Evolutionary conservation across 352 stramenopile genomes (phyloP), one percentile per base, ranked within the genome.

Genomic region (Phytophthora pisi): DNA sequence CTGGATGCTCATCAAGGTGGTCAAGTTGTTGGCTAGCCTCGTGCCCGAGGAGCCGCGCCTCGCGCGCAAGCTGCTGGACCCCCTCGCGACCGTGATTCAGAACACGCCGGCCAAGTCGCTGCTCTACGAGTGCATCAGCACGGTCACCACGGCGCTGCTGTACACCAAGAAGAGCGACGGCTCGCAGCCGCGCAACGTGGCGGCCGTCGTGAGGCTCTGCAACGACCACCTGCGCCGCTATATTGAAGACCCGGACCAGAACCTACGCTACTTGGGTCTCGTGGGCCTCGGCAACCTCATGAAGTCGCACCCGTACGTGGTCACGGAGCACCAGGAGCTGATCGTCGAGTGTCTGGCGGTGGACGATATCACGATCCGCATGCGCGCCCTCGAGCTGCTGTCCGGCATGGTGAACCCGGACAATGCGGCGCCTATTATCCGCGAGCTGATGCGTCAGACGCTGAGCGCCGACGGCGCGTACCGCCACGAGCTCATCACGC

Each of bases 1-100:
- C 81, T 99, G 98, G 98, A 99, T 99, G 97, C 90, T 99, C 56
- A 99, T 99, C 84, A 99, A 99, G 80, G 97, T 99, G 7, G 97
- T 99, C 52, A 99, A 99, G 81, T 88, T 99, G 45, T 79, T 99
- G 64, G 96, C 95, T 26, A 97, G 92, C 28, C 79, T 99, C 13
- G 97, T 99, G 36, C 91, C 96, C 0, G 96, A 99, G 70, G 98
- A 99, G 78, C 98, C 98, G 15, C 86, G 98, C 15, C 81, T 99
- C 26, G 98, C 98, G 2, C 86, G 97, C 26, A 99, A 99, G 72
- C 70, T 99, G 31, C 79, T 99, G 36, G 97, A 99, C 54, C 98
- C 98, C 23, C 75, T 99, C 23, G 92, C 97, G 8, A 98, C 93
- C 0, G 98, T 99, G 42, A 98, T 99, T 23, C 87, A 98, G 68